phyloP scores from a whole-genome alignment of 1,284 basidiomycete genomes.

The Moniliella sp. region DNA sequence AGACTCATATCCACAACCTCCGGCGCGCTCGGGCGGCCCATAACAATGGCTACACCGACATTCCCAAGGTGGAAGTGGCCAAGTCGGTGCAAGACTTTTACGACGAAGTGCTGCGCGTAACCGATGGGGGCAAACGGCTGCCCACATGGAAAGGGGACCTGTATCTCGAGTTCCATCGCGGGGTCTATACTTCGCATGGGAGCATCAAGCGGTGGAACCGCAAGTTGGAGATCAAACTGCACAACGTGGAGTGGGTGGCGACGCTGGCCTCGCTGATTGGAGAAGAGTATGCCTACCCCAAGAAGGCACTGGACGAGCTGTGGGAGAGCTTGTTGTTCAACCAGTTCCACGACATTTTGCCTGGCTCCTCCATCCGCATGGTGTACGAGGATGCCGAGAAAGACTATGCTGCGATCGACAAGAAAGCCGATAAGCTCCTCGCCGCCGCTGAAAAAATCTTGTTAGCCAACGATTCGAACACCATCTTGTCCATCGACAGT shows the following conservation, averaged over 20 bases:
- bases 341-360: constrained; percentile 55
- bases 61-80: constrained; percentile 16
- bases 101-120: constrained; percentile 48
- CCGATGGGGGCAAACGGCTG: constrained; percentile 48
- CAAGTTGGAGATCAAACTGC: constrained; percentile 70
- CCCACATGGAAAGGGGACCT: constrained; percentile 55
- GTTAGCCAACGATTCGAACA: too few relatives aligned
- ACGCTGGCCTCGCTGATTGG: constrained; percentile 55
- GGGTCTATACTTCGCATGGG: constrained; percentile 39
- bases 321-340: constrained; percentile 44
- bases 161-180: constrained; percentile 51
- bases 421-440: constrained; percentile 48
- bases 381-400: constrained; percentile 85
- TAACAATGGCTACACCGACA: constrained; percentile 24
- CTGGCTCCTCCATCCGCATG: constrained; percentile 57
- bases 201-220: constrained; percentile 91
- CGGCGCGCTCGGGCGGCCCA: constrained; percentile 59
- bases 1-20: constrained; percentile 39
- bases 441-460: constrained; percentile 66
- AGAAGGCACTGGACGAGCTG: constrained; percentile 53
- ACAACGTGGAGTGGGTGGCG: constrained; percentile 66
- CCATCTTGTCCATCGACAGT: too few relatives aligned
- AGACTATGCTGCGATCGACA: constrained; percentile 53
- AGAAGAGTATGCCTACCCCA: constrained; percentile 55
- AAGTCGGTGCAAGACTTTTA: constrained; percentile 48